Percentiles rank a stretch among this genome's conserved stretches.
Evolutionary conservation across 2,329 filamentous ascomycete species (phyloP).

Genomic region (Xylaria sp.): DNA sequence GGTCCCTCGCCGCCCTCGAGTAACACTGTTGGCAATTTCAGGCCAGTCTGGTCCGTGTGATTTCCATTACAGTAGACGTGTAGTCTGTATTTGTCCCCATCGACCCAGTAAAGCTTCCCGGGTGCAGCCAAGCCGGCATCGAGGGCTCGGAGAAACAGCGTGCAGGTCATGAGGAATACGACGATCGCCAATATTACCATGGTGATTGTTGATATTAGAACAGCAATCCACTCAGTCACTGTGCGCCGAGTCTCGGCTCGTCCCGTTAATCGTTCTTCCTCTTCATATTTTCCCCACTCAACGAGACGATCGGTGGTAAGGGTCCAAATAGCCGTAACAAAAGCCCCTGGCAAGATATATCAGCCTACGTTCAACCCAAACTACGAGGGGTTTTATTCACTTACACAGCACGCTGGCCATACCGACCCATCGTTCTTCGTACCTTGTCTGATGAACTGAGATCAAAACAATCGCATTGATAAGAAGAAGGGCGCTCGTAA

Average conservation of each 20-base stretch:
- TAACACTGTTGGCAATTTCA: slow-evolving; percentile 79
- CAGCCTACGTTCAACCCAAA: slow-evolving; percentile 24
- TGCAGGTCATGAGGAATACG: slow-evolving; percentile 80
- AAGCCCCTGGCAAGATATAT: slow-evolving; percentile 65
- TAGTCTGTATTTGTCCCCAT: slow-evolving; percentile 84
- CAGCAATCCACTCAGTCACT: slow-evolving; percentile 83
- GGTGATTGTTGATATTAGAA: slow-evolving; percentile 78
- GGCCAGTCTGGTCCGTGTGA: slow-evolving; percentile 65
- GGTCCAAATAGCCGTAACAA: slow-evolving; percentile 82
- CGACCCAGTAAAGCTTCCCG: slow-evolving; percentile 82
- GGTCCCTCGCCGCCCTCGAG: slow-evolving; percentile 86
- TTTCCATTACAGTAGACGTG: slow-evolving; percentile 90
- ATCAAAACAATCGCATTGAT: slow-evolving; percentile 84
- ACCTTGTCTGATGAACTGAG: slow-evolving; percentile 76
- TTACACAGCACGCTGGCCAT: slow-evolving; percentile 80
- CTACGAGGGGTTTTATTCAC: slow-evolving; percentile 31
- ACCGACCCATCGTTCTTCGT: slow-evolving; percentile 93
- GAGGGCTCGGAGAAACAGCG: slow-evolving; percentile 80
- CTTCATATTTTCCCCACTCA: slow-evolving; percentile 89
- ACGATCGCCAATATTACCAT: slow-evolving; percentile 76
- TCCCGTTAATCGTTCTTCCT: slow-evolving; percentile 92
- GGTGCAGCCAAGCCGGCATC: slow-evolving; percentile 80
- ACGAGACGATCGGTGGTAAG: slow-evolving; percentile 84
- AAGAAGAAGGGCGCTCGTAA: slow-evolving; percentile 74
- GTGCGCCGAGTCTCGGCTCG: slow-evolving; percentile 86